Evolutionary conservation across 2,329 filamentous ascomycete genomes (phyloP), one percentile per base, ranked within the genome.

Genomic region (Trichoderma koningiopsis): DNA sequence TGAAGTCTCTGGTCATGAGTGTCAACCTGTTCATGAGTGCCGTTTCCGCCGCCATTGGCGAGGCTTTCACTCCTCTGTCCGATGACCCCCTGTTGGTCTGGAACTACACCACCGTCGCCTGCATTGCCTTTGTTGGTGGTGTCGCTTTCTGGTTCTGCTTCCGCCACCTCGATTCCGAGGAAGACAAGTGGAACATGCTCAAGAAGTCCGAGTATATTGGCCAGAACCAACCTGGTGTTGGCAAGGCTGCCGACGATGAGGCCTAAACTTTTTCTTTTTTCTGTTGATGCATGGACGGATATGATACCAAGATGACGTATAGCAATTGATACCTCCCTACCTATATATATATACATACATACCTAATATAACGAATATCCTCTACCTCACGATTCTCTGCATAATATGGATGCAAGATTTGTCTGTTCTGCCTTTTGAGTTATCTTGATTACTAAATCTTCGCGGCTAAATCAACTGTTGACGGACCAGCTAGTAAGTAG

Each of bases 1-100:
- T 94, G 92, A 89, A 91, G 72, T 91, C 89, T 1, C 84, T 94
- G n/a, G 90, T 94, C 74, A 85, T 87, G 79, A 87, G 87, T 24
- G 83, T 93, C 74, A 89, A 89, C 76, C 84, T 93, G 49, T 89
- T 91, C 82, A 92, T 88, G 85, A 89, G 84, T 35, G 91, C 91
- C 69, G 84, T 94, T 73, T 88, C 89, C 1, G 84, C 89, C 35
- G 91, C 91, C 43, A 81, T 94, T 61, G 90, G 89, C n/a, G 88
- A 92, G 81, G 90, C 89, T 0, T 85, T 92, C 49, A 86, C 87
- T 8, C 82, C 86, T 0, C 81, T 92, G 1, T 86, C 87, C 0
- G 83, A 81, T 7, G 89, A 92, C 75, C 90, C 91, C 2, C 79
- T 91, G 29, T 82, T 92, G 49, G 85, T 90, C 4, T 92, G 90